phyloP scores from a whole-genome alignment of 1,284 basidiomycete genomes.

The Moniliella sp. region DNA sequence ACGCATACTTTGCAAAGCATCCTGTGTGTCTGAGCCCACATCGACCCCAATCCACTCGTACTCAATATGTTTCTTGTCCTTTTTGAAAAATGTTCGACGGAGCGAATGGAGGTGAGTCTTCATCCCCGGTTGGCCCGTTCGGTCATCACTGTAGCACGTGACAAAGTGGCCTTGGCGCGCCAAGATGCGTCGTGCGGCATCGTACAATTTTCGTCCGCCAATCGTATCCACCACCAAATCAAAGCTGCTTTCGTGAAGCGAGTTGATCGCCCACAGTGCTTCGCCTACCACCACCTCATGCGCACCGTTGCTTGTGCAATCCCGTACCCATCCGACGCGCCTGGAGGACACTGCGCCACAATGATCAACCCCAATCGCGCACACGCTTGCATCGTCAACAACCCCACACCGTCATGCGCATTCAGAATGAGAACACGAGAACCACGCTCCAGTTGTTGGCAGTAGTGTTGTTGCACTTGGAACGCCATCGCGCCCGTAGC shows the following conservation, averaged over 20 bases:
- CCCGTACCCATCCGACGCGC: conserved; percentile 26
- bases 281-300: conserved; percentile 35
- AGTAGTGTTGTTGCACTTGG: conserved; percentile 34
- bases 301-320: conserved; percentile 34
- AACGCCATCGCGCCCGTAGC: conserved; percentile 33
- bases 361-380: conserved; percentile 33
- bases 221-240: conserved; percentile 33
- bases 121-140: conserved; percentile 21
- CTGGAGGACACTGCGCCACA: conserved; percentile 34
- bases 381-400: conserved; percentile 35
- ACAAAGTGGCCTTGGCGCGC: conserved; percentile 32
- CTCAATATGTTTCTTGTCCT: conserved; percentile 33
- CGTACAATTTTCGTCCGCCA: conserved; percentile 32
- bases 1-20: conserved; percentile 24
- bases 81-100: conserved; percentile 34
- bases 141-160: conserved; percentile 33
- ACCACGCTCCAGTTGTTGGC: conserved; percentile 28
- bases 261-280: conserved; percentile 34
- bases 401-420: conserved; percentile 35
- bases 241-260: conserved; percentile 35
- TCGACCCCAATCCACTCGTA: conserved; percentile 34
- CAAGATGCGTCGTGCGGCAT: conserved; percentile 35
- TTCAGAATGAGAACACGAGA: conserved; percentile 34
- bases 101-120: conserved; percentile 30
- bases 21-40: conserved; percentile 15